Evolutionary conservation across 106 monocot genomes (phyloP).

Genomic region (Gastrodia elata): DNA sequence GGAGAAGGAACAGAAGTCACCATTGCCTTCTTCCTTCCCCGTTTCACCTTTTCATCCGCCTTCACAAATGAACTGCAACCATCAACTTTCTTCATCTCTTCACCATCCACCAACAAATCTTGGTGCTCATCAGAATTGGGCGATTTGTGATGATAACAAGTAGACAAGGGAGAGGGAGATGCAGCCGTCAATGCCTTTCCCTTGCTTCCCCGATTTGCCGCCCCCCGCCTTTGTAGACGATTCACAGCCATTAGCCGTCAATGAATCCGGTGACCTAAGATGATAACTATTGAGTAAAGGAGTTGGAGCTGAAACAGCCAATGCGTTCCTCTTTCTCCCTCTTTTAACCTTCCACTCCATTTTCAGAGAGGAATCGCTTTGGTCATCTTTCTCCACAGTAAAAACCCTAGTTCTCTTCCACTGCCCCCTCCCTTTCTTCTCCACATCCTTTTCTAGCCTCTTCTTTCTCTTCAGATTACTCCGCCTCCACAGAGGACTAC

Average conservation of each 20-base stretch:
- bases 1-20: neutral
- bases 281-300: neutral
- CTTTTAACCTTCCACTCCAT: neutral
- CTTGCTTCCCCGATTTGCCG: too few relatives aligned
- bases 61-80: neutral
- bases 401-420: neutral
- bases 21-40: neutral
- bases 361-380: neutral
- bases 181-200: neutral
- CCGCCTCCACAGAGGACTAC: neutral
- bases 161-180: neutral
- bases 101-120: neutral
- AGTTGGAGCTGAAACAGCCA: neutral
- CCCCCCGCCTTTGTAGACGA: too few relatives aligned
- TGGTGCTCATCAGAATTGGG: neutral
- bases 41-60: neutral
- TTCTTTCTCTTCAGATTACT: neutral
- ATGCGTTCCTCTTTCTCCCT: neutral
- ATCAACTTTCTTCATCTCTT: neutral
- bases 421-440: neutral
- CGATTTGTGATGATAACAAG: too few relatives aligned
- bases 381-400: neutral
- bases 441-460: neutral
- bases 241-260: too few relatives aligned
- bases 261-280: too few relatives aligned